Evolutionary conservation across 176 grass and related monocot species (phyloP).

Genomic region (Dendrocalamus sinicus): DNA sequence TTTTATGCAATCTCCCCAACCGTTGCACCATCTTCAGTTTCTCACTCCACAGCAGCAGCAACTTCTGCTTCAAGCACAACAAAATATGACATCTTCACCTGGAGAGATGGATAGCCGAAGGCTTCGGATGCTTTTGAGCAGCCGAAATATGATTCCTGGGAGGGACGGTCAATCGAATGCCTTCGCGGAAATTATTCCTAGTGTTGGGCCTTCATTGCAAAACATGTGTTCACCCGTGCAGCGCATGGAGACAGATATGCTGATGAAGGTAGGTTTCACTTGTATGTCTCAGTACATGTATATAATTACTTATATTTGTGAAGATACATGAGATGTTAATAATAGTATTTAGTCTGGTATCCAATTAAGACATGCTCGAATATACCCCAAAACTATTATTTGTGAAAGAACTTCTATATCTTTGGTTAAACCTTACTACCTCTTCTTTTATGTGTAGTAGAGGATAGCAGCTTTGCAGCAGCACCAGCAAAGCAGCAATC

Average conservation of each 20-base stretch:
- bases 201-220: slow-evolving; percentile 59
- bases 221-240: slow-evolving; percentile 49
- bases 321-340: neutral
- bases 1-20: slow-evolving; percentile 70
- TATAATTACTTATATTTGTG: neutral
- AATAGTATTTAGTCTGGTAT: slow-evolving; percentile 8
- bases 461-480: slow-evolving; percentile 87
- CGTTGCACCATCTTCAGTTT: slow-evolving; percentile 81
- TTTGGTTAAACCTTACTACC: slow-evolving; percentile 22
- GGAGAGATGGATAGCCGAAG: slow-evolving; percentile 76
- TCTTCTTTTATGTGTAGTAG: slow-evolving; percentile 65
- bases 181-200: slow-evolving; percentile 59
- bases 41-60: slow-evolving; percentile 78
- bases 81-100: slow-evolving; percentile 61
- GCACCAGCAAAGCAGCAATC: slow-evolving; percentile 67
- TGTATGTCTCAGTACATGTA: neutral
- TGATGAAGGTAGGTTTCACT: slow-evolving; percentile 62
- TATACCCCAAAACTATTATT: slow-evolving; percentile 15
- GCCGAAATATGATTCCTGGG: slow-evolving; percentile 57
- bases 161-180: slow-evolving; percentile 61
- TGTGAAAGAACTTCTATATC: slow-evolving; percentile 1
- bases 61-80: slow-evolving; percentile 80
- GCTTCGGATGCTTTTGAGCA: slow-evolving; percentile 71
- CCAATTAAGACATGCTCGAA: slow-evolving; percentile 12
- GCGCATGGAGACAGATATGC: slow-evolving; percentile 66